Evolutionary conservation across 2,329 filamentous ascomycete genomes (phyloP).

Genomic region (Fusarium newnesense): DNA sequence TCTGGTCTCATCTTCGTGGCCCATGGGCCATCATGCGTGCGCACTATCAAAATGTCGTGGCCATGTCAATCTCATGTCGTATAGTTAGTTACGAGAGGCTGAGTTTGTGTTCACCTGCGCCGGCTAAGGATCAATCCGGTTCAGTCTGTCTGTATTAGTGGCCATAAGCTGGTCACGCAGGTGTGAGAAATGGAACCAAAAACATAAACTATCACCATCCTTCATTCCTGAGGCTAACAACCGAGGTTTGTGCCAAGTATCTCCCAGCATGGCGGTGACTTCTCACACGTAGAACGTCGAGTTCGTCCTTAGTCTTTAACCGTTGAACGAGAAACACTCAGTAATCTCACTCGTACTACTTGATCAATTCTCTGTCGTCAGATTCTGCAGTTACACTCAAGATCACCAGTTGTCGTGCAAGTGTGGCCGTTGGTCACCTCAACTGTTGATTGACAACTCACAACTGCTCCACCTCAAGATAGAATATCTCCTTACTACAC

Average conservation of each 20-base stretch:
- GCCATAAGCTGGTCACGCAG: background rate
- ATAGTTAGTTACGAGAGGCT: constrained; percentile 13
- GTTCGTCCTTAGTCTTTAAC: background rate
- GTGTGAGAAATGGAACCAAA: background rate
- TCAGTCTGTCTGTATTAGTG: background rate
- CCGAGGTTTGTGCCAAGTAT: background rate
- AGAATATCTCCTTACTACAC: background rate
- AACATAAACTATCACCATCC: background rate
- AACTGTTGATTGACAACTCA: background rate
- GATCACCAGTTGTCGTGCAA: background rate
- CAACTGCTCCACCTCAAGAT: background rate
- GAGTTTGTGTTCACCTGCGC: constrained; percentile 5
- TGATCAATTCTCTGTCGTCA: background rate
- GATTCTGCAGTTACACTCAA: background rate
- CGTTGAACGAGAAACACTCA: background rate
- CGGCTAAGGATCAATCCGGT: constrained; percentile 12
- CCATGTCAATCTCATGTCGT: constrained; percentile 14
- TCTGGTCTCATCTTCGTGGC: constrained; percentile 22
- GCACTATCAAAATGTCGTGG: constrained; percentile 18
- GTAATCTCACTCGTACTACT: background rate
- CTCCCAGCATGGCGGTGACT: background rate
- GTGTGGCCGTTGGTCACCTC: background rate
- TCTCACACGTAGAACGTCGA: background rate
- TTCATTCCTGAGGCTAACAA: constrained; percentile 15
- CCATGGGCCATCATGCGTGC: background rate